Base-by-base conservation (phyloP, 108 stramenopile species). In the Discostella pseudostelligera region DNA sequence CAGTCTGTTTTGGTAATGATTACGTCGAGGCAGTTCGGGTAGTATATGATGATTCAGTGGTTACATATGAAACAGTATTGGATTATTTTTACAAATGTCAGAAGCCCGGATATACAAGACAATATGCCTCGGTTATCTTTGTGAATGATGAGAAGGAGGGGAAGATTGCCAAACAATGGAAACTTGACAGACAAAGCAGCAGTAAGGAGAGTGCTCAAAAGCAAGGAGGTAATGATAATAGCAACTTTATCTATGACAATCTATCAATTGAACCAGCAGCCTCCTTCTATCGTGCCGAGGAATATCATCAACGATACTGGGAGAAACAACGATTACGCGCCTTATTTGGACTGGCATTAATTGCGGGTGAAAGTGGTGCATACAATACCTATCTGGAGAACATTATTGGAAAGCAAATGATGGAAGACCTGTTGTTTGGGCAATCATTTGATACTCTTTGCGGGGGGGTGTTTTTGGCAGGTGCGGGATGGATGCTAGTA, bases 281-380 rank as follows among this genome's bases (percentile, higher is more conserved):
- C 2, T 46, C 53, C 26, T 92, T 92, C 69, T 92, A 79, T 64
- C 56, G 63, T 39, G 91, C 88, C 0, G 91, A 92, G 47, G 74
- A 76, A 45, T 92, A 92, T 65, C 91, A 92, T 73, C 91, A 92
- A 62, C 53, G 77, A 26, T 92, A 87, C 72, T 92, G 88, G 88
- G 80, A 86, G 73, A 92, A 89, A 46, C 79, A 79, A 50, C 69
- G 85, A 28, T 67, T 84, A 24, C 66, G 91, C 10, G 62, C 79
- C 14, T 79, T 78, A 1, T 32, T 76, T 6, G 65, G 73, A 12
- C 9, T 80, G 11, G 56, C 55, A 8, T 62, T 87, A 35, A 22
- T 87, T 35, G 82, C 80, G 9, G 62, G 81, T 5, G 36, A 74
- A 4, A 50, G 62, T 50, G 71, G 71, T 37, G 62, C 51, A 1